Evolutionary conservation across 768 basidiomycete genomes (phyloP).

Genomic region (Amanita exitialis): DNA sequence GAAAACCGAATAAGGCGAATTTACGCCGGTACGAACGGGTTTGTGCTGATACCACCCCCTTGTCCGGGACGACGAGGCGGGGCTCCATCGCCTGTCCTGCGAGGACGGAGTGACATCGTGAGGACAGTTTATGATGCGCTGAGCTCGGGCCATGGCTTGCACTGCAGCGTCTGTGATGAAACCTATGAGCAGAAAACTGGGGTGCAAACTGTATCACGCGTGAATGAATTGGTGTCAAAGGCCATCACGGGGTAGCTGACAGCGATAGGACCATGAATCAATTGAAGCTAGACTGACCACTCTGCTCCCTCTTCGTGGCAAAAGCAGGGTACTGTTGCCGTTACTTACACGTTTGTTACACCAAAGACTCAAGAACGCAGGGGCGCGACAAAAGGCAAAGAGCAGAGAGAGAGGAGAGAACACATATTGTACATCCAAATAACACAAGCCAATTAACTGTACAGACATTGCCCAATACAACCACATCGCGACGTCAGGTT

Average conservation of each 20-base stretch:
- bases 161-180: neutral
- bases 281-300: neutral
- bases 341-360: too few relatives aligned
- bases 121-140: neutral
- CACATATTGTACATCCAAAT: neutral
- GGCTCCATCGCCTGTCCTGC: too few relatives aligned
- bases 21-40: too few relatives aligned
- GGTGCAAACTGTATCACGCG: constrained; percentile 4
- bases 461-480: neutral
- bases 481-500: neutral
- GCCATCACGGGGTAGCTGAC: neutral
- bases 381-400: too few relatives aligned
- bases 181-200: neutral
- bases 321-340: neutral
- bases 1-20: too few relatives aligned
- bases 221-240: neutral
- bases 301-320: neutral
- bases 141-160: neutral
- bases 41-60: too few relatives aligned
- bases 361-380: too few relatives aligned
- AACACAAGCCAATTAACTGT: neutral
- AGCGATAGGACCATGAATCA: neutral
- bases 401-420: neutral
- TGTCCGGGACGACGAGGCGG: too few relatives aligned
- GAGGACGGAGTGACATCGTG: neutral